Percentiles rank a stretch among this genome's conserved stretches.
phyloP scores from a whole-genome alignment of 2,329 filamentous ascomycete genomes.

The Aulographum hederae region DNA sequence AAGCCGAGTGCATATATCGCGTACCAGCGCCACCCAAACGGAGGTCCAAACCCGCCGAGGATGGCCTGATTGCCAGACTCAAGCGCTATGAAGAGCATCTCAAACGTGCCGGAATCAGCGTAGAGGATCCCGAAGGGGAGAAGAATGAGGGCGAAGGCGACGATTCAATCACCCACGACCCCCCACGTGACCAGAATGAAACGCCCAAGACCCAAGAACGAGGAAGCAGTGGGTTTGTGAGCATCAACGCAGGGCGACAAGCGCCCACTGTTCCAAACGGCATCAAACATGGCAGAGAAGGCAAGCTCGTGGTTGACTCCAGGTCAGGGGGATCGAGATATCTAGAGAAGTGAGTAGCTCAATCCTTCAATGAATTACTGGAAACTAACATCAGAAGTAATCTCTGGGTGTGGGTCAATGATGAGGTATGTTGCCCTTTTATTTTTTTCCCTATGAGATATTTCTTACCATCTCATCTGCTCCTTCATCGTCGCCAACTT shows the following conservation, averaged over 20 bases:
- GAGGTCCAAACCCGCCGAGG: conserved; percentile 14
- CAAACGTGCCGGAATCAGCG: conserved; percentile 11
- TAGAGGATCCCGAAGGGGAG: conserved; percentile 1
- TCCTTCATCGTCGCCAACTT: no score
- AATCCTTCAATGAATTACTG: no score
- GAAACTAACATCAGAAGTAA: no score
- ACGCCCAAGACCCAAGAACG: not conserved
- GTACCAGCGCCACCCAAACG: conserved; percentile 19
- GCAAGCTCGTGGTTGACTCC: not conserved
- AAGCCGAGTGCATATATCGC: conserved; percentile 22
- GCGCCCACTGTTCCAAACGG: not conserved
- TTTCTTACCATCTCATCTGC: no score
- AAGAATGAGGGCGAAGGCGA: not conserved
- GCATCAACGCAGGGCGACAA: not conserved
- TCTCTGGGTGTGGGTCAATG: no score
- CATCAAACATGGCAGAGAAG: not conserved
- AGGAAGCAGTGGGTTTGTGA: not conserved
- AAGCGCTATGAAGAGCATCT: conserved; percentile 23
- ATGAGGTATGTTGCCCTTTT: no score
- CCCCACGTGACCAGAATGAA: no score
- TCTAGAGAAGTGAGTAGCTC: no score
- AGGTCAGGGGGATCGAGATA: no score
- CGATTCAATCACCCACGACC: no score
- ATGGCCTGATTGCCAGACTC: conserved; percentile 16
- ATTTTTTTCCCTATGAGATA: no score